These are phyloP conservation scores for Euphorbia tirucalli DNA, from an alignment of 345 rosid species.

Conservation along the genomic window DNA sequence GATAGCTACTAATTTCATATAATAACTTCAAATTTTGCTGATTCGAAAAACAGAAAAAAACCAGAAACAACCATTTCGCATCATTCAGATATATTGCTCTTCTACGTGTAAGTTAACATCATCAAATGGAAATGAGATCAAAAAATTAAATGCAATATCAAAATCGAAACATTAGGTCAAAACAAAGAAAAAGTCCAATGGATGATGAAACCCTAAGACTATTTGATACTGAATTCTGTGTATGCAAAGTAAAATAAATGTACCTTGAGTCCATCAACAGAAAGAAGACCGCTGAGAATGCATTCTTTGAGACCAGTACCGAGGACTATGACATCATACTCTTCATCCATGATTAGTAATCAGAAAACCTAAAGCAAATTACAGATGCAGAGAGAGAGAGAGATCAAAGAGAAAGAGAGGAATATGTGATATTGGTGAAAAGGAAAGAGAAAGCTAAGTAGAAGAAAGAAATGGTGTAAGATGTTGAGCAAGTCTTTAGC, in stretches of 20 bases:
- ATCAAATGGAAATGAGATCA: not conserved
- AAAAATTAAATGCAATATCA: too few relatives aligned
- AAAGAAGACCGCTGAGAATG: constrained; percentile 93
- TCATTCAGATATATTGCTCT: too few relatives aligned
- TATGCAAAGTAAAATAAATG: not conserved
- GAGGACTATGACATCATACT: constrained; percentile 91
- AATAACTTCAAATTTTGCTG: too few relatives aligned
- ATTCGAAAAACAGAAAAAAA: too few relatives aligned
- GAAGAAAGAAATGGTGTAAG: not conserved
- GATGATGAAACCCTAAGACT: not conserved
- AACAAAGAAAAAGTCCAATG: too few relatives aligned
- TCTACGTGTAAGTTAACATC: too few relatives aligned
- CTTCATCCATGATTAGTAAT: constrained; percentile 65
- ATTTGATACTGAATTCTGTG: not conserved
- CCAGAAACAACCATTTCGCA: too few relatives aligned
- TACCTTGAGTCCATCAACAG: constrained; percentile 92
- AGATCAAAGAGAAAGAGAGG: not conserved
- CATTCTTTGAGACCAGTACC: constrained; percentile 96
- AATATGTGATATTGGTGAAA: not conserved
- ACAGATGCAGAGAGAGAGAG: not conserved
- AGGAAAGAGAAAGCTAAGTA: not conserved
- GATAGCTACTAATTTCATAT: too few relatives aligned
- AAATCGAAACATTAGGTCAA: too few relatives aligned
- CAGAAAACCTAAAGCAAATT: not conserved
- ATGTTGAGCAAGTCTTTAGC: constrained; percentile 39